Evolutionary conservation across 208 protist species (phyloP).

Genomic region (Lotmaria passim): DNA sequence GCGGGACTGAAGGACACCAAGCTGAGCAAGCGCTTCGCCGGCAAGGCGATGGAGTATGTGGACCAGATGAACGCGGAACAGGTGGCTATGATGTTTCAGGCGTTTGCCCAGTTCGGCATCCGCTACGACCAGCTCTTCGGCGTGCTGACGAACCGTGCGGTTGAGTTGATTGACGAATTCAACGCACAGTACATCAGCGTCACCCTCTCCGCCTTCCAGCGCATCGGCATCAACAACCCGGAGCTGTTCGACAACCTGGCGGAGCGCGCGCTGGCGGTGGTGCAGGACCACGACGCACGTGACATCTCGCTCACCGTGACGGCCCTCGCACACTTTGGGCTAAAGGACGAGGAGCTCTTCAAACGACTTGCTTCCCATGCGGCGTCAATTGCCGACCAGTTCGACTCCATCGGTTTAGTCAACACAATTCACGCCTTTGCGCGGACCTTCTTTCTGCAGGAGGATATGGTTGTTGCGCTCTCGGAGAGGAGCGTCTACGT

Average conservation of each 20-base stretch:
- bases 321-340: slow-evolving; percentile 90
- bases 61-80: slow-evolving; percentile 93
- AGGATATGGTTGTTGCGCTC: slow-evolving; percentile 89
- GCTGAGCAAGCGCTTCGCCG: slow-evolving; percentile 89
- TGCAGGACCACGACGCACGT: slow-evolving; percentile 88
- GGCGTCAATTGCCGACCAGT: slow-evolving; percentile 87
- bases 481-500: slow-evolving; percentile 86
- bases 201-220: slow-evolving; percentile 88
- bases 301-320: slow-evolving; percentile 88
- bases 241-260: slow-evolving; percentile 93
- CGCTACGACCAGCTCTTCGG: slow-evolving; percentile 94
- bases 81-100: slow-evolving; percentile 88
- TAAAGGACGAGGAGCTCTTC: slow-evolving; percentile 93
- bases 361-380: slow-evolving; percentile 89
- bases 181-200: slow-evolving; percentile 91
- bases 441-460: slow-evolving; percentile 87
- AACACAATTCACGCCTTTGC: slow-evolving; percentile 91
- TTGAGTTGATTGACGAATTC: slow-evolving; percentile 93
- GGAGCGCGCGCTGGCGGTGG: slow-evolving; percentile 88
- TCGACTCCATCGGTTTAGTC: slow-evolving; percentile 79
- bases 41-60: slow-evolving; percentile 92
- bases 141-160: slow-evolving; percentile 91
- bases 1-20: slow-evolving; percentile 86
- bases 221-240: slow-evolving; percentile 93
- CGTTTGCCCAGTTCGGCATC: slow-evolving; percentile 90